These are phyloP conservation scores for Botryotinia calthae DNA, from an alignment of 2,329 filamentous ascomycete genomes.

Conservation along the genomic window DNA sequence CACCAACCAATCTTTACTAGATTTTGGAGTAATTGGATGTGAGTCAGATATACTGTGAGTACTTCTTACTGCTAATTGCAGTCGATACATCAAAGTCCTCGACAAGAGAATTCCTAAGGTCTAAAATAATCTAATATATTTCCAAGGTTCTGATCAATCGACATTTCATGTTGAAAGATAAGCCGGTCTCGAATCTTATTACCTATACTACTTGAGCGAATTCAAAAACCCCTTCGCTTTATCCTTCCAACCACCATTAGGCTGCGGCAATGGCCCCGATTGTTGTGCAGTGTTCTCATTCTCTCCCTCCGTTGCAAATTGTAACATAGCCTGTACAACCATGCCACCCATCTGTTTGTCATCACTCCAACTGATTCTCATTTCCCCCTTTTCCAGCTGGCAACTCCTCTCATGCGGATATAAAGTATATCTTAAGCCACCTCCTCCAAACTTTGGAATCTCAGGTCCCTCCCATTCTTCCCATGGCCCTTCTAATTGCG, in stretches of 20 bases:
- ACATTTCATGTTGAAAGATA: not conserved
- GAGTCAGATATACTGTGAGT: not conserved
- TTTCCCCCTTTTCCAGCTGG: not conserved
- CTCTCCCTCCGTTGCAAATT: not conserved
- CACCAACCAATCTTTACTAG: not conserved
- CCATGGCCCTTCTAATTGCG: constrained; percentile 1
- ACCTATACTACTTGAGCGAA: not conserved
- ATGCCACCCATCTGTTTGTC: not conserved
- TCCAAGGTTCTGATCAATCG: not conserved
- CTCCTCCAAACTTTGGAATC: not conserved
- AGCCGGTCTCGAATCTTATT: not conserved
- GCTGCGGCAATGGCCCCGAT: not conserved
- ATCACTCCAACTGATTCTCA: constrained; percentile 15
- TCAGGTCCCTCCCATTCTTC: constrained; percentile 9
- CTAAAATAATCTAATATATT: not conserved
- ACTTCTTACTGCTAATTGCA: not conserved
- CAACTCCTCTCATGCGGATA: constrained; percentile 9
- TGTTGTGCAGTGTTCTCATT: not conserved
- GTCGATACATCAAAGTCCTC: not conserved
- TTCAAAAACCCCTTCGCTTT: not conserved
- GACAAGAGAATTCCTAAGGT: not conserved
- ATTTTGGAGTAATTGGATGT: not conserved
- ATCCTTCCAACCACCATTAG: not conserved
- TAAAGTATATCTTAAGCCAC: constrained; percentile 3
- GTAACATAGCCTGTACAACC: constrained; percentile 11